Conservation (phyloP, 345 rosid species). For the Populus pruinosa region DNA sequence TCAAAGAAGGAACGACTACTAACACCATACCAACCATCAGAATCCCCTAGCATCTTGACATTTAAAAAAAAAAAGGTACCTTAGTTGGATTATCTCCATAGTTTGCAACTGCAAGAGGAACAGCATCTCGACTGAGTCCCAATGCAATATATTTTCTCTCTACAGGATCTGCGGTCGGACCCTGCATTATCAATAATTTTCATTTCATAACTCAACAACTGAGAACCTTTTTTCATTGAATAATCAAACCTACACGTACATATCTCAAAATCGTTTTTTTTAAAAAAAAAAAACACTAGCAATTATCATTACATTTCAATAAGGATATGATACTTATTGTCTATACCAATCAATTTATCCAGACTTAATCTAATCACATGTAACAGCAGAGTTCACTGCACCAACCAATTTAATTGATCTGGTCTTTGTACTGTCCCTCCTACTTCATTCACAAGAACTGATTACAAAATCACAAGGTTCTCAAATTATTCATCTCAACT, state of each 20-base stretch:
- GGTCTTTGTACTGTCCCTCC: not conserved
- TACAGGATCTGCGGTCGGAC: constrained; percentile 50
- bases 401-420: not conserved
- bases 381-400: not conserved
- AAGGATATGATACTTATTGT: not conserved
- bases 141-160: constrained; percentile 62
- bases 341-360: not conserved
- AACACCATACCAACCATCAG: not conserved
- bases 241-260: not conserved
- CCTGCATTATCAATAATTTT: constrained; percentile 37
- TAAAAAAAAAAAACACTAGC: not conserved
- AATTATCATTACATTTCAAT: not conserved
- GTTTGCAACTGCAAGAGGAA: constrained; percentile 65
- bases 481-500: not conserved
- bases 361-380: not conserved
- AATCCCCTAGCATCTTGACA: not conserved
- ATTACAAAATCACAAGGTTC: not conserved
- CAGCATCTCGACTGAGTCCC: constrained; percentile 69
- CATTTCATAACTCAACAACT: not conserved
- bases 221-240: not conserved
- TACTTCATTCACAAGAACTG: not conserved
- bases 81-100: constrained; percentile 85
- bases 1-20: not conserved
- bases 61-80: constrained; percentile 32
- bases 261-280: not conserved